Evolutionary conservation across 306 rosid species (phyloP).

Genomic region (Prinsepia uniflora): DNA sequence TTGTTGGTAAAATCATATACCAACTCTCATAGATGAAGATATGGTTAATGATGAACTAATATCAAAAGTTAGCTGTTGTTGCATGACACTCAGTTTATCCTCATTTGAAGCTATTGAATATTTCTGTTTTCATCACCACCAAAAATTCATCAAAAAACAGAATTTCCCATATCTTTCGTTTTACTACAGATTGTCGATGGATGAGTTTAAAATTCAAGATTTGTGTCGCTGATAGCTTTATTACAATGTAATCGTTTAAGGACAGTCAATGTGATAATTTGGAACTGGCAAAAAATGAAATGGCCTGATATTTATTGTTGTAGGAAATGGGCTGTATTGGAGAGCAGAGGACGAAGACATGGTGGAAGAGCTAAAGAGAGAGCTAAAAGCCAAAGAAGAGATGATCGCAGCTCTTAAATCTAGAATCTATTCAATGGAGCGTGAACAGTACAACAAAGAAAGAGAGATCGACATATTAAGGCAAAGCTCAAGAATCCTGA

Average conservation of each 20-base stretch:
- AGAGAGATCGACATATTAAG: constrained; percentile 78
- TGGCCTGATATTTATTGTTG: neutral
- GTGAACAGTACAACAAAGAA: constrained; percentile 53
- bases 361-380: constrained; percentile 56
- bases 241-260: no score
- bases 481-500: constrained; percentile 85
- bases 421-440: constrained; percentile 47
- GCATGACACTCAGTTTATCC: neutral
- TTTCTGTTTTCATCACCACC: neutral
- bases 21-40: neutral
- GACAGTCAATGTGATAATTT: neutral
- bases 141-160: neutral
- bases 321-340: constrained; percentile 68
- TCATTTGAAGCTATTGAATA: neutral
- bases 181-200: no score
- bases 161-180: neutral
- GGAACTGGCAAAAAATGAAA: neutral
- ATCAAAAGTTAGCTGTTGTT: neutral
- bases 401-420: constrained; percentile 40
- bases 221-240: no score
- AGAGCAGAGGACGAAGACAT: constrained; percentile 64
- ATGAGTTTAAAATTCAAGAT: no score
- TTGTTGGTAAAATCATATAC: neutral
- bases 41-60: neutral
- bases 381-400: constrained; percentile 64